Percentiles rank a stretch among this genome's conserved stretches.
These are phyloP conservation scores for Coemansia sp. DNA, from an alignment of 192 early-diverging fungal genomes.

Conservation along the genomic window DNA sequence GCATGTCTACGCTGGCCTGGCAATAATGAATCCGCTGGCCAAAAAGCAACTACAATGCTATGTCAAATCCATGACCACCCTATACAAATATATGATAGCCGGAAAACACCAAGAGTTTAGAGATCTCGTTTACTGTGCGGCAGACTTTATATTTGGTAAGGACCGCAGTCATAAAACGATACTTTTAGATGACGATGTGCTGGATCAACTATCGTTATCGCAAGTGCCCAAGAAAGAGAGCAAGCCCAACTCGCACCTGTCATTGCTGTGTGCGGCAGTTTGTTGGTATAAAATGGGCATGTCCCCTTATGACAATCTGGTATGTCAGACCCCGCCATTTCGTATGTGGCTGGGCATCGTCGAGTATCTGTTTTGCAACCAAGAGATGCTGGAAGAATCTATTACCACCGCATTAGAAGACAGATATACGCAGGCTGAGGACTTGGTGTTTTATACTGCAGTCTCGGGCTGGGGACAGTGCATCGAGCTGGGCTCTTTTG, in stretches of 20 bases:
- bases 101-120: conserved; percentile 79
- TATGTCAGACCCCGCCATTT: conserved; percentile 95
- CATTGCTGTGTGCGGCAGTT: conserved; percentile 88
- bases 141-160: conserved; percentile 81
- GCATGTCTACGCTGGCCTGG: conserved; percentile 95
- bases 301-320: conserved; percentile 91
- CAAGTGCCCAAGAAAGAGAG: conserved; percentile 68
- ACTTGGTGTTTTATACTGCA: conserved; percentile 87
- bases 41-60: conserved; percentile 84
- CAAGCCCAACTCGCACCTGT: conserved; percentile 88
- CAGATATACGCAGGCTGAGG: conserved; percentile 72
- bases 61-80: conserved; percentile 77
- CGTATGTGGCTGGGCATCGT: conserved; percentile 91
- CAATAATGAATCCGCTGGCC: conserved; percentile 89
- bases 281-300: conserved; percentile 84
- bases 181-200: conserved; percentile 76
- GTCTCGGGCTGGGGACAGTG: conserved; percentile 92
- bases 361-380: conserved; percentile 86
- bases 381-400: conserved; percentile 79
- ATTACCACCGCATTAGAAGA: conserved; percentile 78
- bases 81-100: conserved; percentile 95
- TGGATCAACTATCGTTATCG: conserved; percentile 87
- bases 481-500: conserved; percentile 76
- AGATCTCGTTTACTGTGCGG: conserved; percentile 66
- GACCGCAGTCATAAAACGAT: conserved; percentile 62